Percentiles rank a stretch among this genome's conserved stretches.
Evolutionary conservation across 2,329 filamentous ascomycete species (phyloP).

Genomic region (Colletotrichum navitas): DNA sequence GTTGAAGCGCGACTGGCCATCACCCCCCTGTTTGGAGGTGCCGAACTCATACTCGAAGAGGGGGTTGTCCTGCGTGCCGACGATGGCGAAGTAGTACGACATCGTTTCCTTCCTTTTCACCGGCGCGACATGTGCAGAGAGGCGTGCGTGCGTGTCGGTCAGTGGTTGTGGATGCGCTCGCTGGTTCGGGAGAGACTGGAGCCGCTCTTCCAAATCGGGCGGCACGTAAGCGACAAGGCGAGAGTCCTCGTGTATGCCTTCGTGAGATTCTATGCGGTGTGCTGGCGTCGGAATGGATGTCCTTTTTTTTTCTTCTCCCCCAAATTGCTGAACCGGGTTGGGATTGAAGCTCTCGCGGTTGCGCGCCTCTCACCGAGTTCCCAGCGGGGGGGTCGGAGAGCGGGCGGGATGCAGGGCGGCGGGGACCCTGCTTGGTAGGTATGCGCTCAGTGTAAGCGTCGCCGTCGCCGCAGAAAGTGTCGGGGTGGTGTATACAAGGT

Average conservation of each 20-base stretch:
- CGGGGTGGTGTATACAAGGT: no score
- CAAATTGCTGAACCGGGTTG: background rate
- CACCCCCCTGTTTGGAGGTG: constrained; percentile 94
- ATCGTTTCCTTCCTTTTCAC: constrained; percentile 62
- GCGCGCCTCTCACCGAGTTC: constrained; percentile 19
- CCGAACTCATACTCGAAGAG: constrained; percentile 98
- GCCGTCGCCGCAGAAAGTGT: background rate
- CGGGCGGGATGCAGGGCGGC: constrained; percentile 17
- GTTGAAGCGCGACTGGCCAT: constrained; percentile 89
- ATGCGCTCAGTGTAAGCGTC: background rate
- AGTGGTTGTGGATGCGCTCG: background rate
- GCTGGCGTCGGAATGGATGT: background rate
- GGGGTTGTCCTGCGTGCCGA: constrained; percentile 95
- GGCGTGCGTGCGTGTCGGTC: background rate
- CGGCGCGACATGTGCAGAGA: constrained; percentile 7
- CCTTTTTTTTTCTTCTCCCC: background rate
- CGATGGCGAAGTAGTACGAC: constrained; percentile 99
- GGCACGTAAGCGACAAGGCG: background rate
- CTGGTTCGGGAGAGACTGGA: no score
- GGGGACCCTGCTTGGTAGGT: constrained; percentile 4
- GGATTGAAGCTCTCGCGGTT: constrained; percentile 9
- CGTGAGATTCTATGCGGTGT: background rate
- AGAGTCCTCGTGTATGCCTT: background rate
- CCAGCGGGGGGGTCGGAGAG: constrained; percentile 2
- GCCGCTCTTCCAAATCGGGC: background rate